phyloP scores from a whole-genome alignment of 345 rosid species.

The Hibiscus syriacus region DNA sequence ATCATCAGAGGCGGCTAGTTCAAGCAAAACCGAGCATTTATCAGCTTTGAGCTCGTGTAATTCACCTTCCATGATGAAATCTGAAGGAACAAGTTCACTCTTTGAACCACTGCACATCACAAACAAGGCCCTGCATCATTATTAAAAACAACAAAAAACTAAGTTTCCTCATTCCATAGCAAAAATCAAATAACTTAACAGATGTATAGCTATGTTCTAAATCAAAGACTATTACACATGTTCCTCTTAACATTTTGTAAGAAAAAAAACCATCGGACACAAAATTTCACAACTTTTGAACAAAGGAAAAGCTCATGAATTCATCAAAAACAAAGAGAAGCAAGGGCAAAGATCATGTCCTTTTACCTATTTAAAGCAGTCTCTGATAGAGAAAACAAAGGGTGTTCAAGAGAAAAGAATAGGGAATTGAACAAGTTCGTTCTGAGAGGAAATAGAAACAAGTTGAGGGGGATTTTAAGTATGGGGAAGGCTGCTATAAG shows the following conservation, averaged over 20 bases:
- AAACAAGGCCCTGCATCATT: slow-evolving; percentile 40
- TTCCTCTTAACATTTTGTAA: not conserved
- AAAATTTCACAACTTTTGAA: slow-evolving; percentile 12
- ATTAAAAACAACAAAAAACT: slow-evolving; percentile 1
- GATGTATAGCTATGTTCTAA: not conserved
- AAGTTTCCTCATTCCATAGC: slow-evolving; percentile 1
- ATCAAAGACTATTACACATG: slow-evolving; percentile 3
- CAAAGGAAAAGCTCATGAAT: not conserved
- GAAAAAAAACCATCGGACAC: too few species aligned
- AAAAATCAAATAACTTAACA: too few species aligned
- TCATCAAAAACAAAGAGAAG: not conserved
- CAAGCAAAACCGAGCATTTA: slow-evolving; percentile 49
- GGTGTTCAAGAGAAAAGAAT: not conserved
- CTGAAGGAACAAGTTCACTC: slow-evolving; percentile 28
- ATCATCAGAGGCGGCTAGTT: slow-evolving; percentile 64
- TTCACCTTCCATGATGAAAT: slow-evolving; percentile 40
- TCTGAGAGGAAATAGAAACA: slow-evolving; percentile 7
- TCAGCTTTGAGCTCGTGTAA: slow-evolving; percentile 14
- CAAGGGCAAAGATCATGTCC: not conserved
- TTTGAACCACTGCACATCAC: slow-evolving; percentile 48
- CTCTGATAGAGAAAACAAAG: not conserved
- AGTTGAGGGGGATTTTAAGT: slow-evolving; percentile 16
- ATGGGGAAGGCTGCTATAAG: slow-evolving; percentile 16
- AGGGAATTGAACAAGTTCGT: too few species aligned
- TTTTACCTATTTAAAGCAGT: slow-evolving; percentile 18